These are phyloP conservation scores for Meripilus lineatus DNA, from an alignment of 1,284 basidiomycete genomes.

Conservation along the genomic window DNA sequence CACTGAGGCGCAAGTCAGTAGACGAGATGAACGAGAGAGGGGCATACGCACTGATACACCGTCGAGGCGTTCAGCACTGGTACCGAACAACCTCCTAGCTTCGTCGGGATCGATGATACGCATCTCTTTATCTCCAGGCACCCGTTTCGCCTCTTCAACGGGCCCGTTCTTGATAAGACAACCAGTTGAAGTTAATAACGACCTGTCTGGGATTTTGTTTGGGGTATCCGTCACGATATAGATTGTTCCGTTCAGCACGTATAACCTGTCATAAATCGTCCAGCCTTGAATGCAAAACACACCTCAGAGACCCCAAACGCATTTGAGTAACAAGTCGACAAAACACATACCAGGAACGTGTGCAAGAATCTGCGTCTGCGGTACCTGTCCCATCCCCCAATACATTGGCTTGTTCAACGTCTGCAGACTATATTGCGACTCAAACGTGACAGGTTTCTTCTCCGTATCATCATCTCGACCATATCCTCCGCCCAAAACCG, in stretches of 20 bases:
- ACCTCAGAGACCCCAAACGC: not conserved
- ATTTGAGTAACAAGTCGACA: not conserved
- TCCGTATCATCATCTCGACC: conserved; percentile 17
- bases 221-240: conserved; percentile 66
- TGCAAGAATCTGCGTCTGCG: conserved; percentile 52
- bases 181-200: conserved; percentile 55
- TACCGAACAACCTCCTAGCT: conserved; percentile 67
- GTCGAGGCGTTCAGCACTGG: conserved; percentile 52
- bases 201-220: conserved; percentile 45
- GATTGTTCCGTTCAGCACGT: conserved; percentile 71
- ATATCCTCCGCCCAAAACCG: no score
- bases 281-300: conserved; percentile 47
- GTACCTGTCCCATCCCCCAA: conserved; percentile 37
- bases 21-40: not conserved
- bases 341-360: conserved; percentile 63
- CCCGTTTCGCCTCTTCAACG: conserved; percentile 40
- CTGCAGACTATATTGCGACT: conserved; percentile 25
- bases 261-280: conserved; percentile 80
- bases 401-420: conserved; percentile 21
- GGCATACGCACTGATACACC: conserved; percentile 56
- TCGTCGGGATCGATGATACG: conserved; percentile 66
- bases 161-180: conserved; percentile 41
- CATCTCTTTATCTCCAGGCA: conserved; percentile 76
- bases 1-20: conserved; percentile 38
- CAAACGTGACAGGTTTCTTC: conserved; percentile 16